Evolutionary conservation across 2,329 filamentous ascomycete genomes (phyloP).

Genomic region (Colletotrichum tropicicola): DNA sequence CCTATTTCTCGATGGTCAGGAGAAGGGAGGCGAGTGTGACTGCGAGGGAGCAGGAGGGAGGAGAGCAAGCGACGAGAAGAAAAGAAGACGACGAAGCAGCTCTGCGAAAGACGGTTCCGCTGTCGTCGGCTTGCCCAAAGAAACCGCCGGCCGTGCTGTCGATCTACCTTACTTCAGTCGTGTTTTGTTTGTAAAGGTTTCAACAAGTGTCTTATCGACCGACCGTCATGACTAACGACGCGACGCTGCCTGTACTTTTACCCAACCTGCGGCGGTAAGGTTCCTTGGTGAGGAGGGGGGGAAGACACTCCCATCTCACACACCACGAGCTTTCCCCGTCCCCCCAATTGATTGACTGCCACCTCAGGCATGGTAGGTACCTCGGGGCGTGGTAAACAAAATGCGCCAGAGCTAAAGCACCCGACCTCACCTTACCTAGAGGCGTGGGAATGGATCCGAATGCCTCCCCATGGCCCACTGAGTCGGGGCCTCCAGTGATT

Average conservation of each 20-base stretch:
- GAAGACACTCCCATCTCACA: too few relatives aligned
- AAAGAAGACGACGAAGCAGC: neutral
- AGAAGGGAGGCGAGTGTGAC: constrained; percentile 12
- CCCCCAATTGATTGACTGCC: too few relatives aligned
- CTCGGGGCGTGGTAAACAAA: constrained; percentile 19
- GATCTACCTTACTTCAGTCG: constrained; percentile 11
- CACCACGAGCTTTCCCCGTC: too few relatives aligned
- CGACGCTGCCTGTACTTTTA: too few relatives aligned
- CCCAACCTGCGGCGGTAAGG: too few relatives aligned
- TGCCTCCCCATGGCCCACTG: neutral
- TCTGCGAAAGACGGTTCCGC: neutral
- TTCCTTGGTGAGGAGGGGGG: too few relatives aligned
- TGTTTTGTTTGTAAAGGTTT: constrained; percentile 25
- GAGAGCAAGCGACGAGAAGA: constrained; percentile 10
- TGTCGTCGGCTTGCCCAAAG: neutral
- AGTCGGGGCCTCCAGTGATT: neutral
- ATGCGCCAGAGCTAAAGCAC: constrained; percentile 9
- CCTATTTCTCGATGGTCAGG: constrained; percentile 15
- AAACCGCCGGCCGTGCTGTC: neutral
- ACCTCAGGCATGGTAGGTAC: neutral
- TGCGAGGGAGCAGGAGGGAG: constrained; percentile 26
- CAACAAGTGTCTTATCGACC: constrained; percentile 17
- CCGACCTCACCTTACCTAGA: constrained; percentile 15
- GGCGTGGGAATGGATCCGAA: constrained; percentile 23
- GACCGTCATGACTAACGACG: neutral